Conservation (phyloP, 1,139 yeast species). For the Trichomonascaceae sp. region DNA sequence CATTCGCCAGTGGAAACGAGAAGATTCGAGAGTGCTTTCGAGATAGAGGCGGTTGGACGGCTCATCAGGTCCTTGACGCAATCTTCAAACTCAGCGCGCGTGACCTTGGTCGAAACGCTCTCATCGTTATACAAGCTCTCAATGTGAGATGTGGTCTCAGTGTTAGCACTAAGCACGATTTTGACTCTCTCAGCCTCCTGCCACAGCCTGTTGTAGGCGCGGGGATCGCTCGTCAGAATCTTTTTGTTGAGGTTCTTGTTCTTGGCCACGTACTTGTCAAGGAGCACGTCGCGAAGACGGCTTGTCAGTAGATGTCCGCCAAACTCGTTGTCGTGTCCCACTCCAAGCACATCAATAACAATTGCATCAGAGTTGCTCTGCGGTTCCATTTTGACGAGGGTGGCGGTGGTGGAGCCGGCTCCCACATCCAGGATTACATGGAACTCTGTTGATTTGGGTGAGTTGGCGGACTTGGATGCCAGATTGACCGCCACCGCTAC, state of each 20-base stretch:
- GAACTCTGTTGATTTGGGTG: slow-evolving; percentile 33
- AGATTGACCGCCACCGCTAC: slow-evolving; percentile 79
- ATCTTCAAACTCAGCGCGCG: slow-evolving; percentile 70
- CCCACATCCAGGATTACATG: slow-evolving; percentile 84
- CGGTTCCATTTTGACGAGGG: slow-evolving; percentile 35
- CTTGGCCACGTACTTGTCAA: slow-evolving; percentile 40
- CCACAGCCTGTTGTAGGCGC: slow-evolving; percentile 54
- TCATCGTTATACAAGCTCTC: slow-evolving; percentile 51
- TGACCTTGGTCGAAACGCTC: slow-evolving; percentile 54
- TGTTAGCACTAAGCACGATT: slow-evolving; percentile 72
- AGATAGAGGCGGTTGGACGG: slow-evolving; percentile 43
- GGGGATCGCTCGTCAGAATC: slow-evolving; percentile 34
- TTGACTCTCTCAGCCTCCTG: slow-evolving; percentile 85
- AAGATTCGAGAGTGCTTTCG: slow-evolving; percentile 33
- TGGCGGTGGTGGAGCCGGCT: slow-evolving; percentile 81
- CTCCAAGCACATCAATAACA: slow-evolving; percentile 52
- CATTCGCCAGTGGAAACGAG: slow-evolving; percentile 18
- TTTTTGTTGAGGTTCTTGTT: slow-evolving; percentile 13
- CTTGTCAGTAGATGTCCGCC: slow-evolving; percentile 71
- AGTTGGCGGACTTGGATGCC: slow-evolving; percentile 25
- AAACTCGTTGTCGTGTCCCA: slow-evolving; percentile 48
- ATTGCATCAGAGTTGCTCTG: slow-evolving; percentile 29
- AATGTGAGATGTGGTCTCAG: slow-evolving; percentile 57
- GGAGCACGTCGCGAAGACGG: slow-evolving; percentile 46
- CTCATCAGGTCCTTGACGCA: slow-evolving; percentile 32